Evolutionary conservation across 2,329 filamentous ascomycete genomes (phyloP), one percentile per base, ranked within the genome.

Genomic region (Fusarium fujikuroi): DNA sequence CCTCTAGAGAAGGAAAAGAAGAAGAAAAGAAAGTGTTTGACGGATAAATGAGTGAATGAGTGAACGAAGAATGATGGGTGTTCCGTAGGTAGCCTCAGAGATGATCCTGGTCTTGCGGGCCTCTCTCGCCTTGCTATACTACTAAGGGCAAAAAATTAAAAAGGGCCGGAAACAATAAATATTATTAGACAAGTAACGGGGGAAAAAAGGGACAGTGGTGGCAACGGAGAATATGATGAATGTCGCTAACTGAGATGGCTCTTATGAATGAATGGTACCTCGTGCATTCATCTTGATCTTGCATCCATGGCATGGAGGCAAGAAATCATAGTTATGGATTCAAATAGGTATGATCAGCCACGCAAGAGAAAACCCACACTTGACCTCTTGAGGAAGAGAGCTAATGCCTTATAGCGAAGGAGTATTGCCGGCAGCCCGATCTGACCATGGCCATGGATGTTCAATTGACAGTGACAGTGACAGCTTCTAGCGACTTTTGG

Each of bases 61-160:
- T 19, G 32, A 43, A 42, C 11, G 4, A 58, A 43, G 25, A 36
- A 54, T 56, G 43, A 59, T 69, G 52, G 52, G 49, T 65, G 60
- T 60, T 53, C 52, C 32, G 58, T 52, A 50, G 49, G 65, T 50
- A 69, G 66, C 36, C 44, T 63, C 39, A 43, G 47, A 43, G 52
- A 65, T 60, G 46, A 70, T 70, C 66, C 66, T 70, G 66, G 66
- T 70, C 66, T 53, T 69, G 65, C 66, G 66, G 66, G 66, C 66
- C 66, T 53, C 59, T 69, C 67, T 69, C 58, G 44, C 65, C 65
- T 64, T 69, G 64, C 65, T 69, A 69, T 69, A 58, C 50, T 69
- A 69, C 30, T 25, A 64, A 25, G 65, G 65, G 23, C 32, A 23
- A 58, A 61, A 65, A 65, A 53, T n/a, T 56, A 36, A 65, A 56